These are phyloP conservation scores for Akanthomyces lecanii DNA, from an alignment of 2,329 filamentous ascomycete species.

Conservation along the genomic window DNA sequence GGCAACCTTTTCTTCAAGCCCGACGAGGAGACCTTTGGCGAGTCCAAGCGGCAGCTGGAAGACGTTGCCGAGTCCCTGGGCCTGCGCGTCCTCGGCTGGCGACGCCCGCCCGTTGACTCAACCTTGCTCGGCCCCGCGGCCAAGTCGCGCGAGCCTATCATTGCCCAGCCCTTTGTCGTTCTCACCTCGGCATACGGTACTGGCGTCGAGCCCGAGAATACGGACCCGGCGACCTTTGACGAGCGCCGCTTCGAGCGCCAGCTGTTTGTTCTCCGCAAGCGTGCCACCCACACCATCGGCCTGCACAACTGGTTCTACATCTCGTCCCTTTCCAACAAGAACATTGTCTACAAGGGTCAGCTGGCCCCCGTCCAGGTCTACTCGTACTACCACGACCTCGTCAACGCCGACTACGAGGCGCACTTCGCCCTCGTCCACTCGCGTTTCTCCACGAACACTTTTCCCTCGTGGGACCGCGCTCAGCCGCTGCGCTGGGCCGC, in stretches of 20 bases:
- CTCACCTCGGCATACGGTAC: conserved; percentile 78
- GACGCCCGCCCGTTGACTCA: conserved; percentile 90
- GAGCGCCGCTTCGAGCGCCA: conserved; percentile 85
- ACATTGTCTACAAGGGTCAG: conserved; percentile 99
- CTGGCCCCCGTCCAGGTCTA: conserved; percentile 93
- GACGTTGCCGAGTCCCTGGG: conserved; percentile 85
- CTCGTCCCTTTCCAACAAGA: conserved; percentile 93
- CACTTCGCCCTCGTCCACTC: conserved; percentile 97
- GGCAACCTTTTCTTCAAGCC: conserved; percentile 99
- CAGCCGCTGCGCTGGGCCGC: conserved; percentile 95
- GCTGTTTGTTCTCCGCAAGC: conserved; percentile 91
- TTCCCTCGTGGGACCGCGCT: conserved; percentile 96
- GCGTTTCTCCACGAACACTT: conserved; percentile 96
- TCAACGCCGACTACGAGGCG: conserved; percentile 94
- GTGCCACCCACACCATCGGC: conserved; percentile 88
- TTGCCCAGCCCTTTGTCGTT: conserved; percentile 93
- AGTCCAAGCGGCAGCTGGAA: conserved; percentile 91
- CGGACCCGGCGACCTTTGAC: conserved; percentile 77
- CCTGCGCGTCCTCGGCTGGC: conserved; percentile 90
- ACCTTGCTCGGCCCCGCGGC: conserved; percentile 89
- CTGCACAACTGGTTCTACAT: conserved; percentile 99
- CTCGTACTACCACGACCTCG: conserved; percentile 94
- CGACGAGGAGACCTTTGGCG: conserved; percentile 80
- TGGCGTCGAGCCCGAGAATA: conserved; percentile 71
- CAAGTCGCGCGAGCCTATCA: conserved; percentile 88